Conservation (phyloP, 108 stramenopile species). For the Cyclotella sp. region DNA sequence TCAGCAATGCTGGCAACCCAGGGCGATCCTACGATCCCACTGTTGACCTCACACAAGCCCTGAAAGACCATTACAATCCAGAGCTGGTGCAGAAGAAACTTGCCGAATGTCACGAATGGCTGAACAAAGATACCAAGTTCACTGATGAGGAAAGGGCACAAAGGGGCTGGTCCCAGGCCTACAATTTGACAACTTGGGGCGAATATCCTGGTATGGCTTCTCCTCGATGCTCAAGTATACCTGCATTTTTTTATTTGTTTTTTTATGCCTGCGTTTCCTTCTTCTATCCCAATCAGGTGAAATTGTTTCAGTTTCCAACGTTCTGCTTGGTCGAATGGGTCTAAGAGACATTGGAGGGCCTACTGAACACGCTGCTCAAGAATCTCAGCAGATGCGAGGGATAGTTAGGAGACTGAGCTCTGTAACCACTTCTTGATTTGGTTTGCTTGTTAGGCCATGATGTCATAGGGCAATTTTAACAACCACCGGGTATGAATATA, state of each 20-base stretch:
- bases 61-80: slow-evolving; percentile 61
- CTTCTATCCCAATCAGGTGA: slow-evolving; percentile 8
- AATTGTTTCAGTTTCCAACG: slow-evolving; percentile 32
- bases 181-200: slow-evolving; percentile 56
- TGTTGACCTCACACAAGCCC: slow-evolving; percentile 46
- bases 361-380: slow-evolving; percentile 17
- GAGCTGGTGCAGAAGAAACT: slow-evolving; percentile 42
- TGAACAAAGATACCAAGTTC: slow-evolving; percentile 40
- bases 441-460: too few relatives aligned
- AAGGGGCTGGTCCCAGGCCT: slow-evolving; percentile 49
- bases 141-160: slow-evolving; percentile 42
- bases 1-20: slow-evolving; percentile 45
- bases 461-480: too few relatives aligned
- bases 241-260: not conserved
- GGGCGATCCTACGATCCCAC: slow-evolving; percentile 55
- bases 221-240: not conserved
- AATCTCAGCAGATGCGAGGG: slow-evolving; percentile 41
- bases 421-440: not conserved
- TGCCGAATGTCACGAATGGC: slow-evolving; percentile 52
- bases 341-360: slow-evolving; percentile 33
- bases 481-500: too few relatives aligned
- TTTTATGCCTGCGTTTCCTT: not conserved
- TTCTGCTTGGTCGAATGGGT: slow-evolving; percentile 42
- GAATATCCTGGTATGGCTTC: slow-evolving; percentile 38
- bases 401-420: slow-evolving; percentile 9